A percentile compares a stretch with the other conserved stretches of the same genome.
Evolutionary conservation across 2,329 filamentous ascomycete species (phyloP).

Genomic region (Ceratocystiopsis sp.): DNA sequence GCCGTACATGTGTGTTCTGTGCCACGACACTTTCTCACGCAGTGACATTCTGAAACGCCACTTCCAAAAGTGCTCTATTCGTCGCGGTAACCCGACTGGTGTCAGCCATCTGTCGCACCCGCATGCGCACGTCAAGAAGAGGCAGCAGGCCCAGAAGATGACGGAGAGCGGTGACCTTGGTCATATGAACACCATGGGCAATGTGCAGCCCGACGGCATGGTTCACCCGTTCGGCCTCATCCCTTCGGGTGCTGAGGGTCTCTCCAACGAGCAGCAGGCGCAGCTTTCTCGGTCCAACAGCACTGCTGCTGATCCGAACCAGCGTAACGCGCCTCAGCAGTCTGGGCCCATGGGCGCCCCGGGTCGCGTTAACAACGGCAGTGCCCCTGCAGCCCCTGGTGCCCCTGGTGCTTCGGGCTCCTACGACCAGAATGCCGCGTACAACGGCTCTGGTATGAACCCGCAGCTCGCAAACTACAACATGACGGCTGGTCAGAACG

Average conservation of each 20-base stretch:
- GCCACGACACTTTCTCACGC: constrained; percentile 93
- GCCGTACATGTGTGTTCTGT: constrained; percentile 95
- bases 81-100: constrained; percentile 87
- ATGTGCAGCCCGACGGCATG: constrained; percentile 39
- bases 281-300: constrained; percentile 45
- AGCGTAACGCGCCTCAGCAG: constrained; percentile 31
- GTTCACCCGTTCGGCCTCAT: constrained; percentile 28
- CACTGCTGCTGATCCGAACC: constrained; percentile 31
- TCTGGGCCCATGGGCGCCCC: constrained; percentile 5
- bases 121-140: constrained; percentile 74
- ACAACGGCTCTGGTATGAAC: constrained; percentile 46
- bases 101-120: constrained; percentile 89
- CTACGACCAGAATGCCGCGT: constrained; percentile 29
- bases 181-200: constrained; percentile 44
- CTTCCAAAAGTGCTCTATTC: constrained; percentile 97
- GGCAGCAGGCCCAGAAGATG: constrained; percentile 38
- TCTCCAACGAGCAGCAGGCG: constrained; percentile 37
- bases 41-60: constrained; percentile 98
- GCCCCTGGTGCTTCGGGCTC: no score
- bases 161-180: constrained; percentile 34
- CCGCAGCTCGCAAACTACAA: constrained; percentile 48
- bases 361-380: constrained; percentile 5
- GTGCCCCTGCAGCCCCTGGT: constrained; percentile 2
- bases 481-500: constrained; percentile 45
- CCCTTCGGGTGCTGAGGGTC: constrained; percentile 26